Percentiles rank a stretch among this genome's conserved stretches.
Conservation (phyloP, 129 eudicot species). For the Artemisia tridentata region DNA sequence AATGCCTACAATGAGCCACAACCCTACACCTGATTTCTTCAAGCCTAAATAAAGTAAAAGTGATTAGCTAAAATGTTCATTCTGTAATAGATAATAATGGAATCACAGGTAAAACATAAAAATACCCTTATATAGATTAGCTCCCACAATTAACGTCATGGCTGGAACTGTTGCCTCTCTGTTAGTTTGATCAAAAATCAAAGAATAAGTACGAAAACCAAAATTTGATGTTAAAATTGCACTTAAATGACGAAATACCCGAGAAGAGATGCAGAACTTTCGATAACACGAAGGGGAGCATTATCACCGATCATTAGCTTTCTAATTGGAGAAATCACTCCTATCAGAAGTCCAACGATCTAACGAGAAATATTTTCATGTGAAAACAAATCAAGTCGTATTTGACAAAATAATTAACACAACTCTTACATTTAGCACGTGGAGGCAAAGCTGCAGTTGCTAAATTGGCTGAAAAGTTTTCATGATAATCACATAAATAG, state of each 20-base stretch:
- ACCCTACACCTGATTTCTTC: constrained; percentile 44
- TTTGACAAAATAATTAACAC: no score
- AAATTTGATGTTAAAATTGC: background rate
- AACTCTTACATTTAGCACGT: no score
- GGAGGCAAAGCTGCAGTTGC: no score
- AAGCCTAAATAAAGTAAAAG: constrained; percentile 33
- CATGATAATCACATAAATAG: background rate
- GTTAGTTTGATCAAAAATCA: constrained; percentile 18
- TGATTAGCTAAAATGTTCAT: constrained; percentile 6
- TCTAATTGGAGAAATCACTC: constrained; percentile 48
- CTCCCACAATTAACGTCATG: constrained; percentile 66
- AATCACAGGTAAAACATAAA: background rate
- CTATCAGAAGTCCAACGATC: constrained; percentile 60
- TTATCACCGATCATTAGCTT: constrained; percentile 45
- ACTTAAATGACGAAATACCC: constrained; percentile 39
- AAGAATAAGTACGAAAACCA: background rate
- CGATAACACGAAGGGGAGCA: constrained; percentile 68
- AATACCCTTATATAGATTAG: constrained; percentile 59
- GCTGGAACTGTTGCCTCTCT: constrained; percentile 68
- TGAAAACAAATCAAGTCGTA: constrained; percentile 8
- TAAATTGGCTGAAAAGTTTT: no score
- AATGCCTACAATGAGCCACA: constrained; percentile 44
- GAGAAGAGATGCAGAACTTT: constrained; percentile 41
- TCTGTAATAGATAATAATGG: background rate
- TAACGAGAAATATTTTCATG: constrained; percentile 14